These are phyloP conservation scores for Serpula lacrymans DNA, from an alignment of 768 basidiomycete species.

Conservation along the genomic window DNA sequence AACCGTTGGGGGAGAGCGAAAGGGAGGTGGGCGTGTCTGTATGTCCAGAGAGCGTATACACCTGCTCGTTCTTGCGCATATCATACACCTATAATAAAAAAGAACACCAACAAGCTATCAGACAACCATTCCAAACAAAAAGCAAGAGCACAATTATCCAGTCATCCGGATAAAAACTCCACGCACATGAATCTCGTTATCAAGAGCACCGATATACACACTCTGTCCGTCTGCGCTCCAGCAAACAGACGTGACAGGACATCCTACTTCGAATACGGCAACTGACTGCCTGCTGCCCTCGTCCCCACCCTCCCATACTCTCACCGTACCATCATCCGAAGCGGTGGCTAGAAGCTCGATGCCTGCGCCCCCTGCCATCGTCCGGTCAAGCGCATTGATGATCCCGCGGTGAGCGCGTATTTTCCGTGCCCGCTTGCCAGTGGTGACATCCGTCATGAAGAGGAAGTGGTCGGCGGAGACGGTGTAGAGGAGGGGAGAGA, in stretches of 20 bases:
- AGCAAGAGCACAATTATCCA: background rate
- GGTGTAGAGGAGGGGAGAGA: constrained; percentile 69
- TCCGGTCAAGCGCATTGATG: constrained; percentile 86
- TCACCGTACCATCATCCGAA: constrained; percentile 89
- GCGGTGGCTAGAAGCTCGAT: constrained; percentile 84
- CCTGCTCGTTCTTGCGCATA: constrained; percentile 77
- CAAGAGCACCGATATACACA: constrained; percentile 88
- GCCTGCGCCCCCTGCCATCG: constrained; percentile 80
- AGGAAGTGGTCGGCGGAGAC: constrained; percentile 90
- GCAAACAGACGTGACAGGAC: constrained; percentile 87
- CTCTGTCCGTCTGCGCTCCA: constrained; percentile 91
- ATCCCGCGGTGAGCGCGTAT: constrained; percentile 90
- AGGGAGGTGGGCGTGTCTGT: constrained; percentile 92
- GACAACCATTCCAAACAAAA: no score
- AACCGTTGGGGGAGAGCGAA: constrained; percentile 85
- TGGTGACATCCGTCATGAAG: constrained; percentile 70
- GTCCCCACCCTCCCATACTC: constrained; percentile 87
- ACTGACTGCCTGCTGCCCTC: constrained; percentile 71
- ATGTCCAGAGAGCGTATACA: constrained; percentile 81
- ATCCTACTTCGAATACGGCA: constrained; percentile 78
- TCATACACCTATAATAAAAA: constrained; percentile 68
- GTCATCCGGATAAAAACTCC: no score
- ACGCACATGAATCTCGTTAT: constrained; percentile 94
- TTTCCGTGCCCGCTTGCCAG: constrained; percentile 76
- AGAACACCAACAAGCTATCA: constrained; percentile 6